Evolutionary conservation across 106 monocot genomes (phyloP).

Genomic region (Alisma plantagoaquatica): DNA sequence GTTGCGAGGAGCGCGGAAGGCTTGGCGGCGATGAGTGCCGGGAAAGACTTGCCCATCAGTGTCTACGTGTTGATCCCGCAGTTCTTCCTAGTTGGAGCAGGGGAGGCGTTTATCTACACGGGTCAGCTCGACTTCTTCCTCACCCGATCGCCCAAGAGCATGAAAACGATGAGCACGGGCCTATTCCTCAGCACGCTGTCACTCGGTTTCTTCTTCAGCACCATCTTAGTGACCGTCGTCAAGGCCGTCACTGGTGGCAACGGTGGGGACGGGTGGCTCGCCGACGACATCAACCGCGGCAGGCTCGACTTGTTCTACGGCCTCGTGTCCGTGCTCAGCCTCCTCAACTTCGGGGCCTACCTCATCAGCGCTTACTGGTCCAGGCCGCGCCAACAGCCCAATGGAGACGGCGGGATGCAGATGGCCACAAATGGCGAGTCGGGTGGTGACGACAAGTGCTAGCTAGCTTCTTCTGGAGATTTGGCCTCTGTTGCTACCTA

Average conservation of each 20-base stretch:
- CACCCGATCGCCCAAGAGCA: constrained; percentile 60
- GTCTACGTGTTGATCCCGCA: constrained; percentile 71
- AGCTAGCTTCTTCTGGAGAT: too few relatives aligned
- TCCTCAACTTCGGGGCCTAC: constrained; percentile 40
- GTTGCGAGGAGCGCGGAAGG: constrained; percentile 10
- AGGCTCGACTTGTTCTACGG: constrained; percentile 76
- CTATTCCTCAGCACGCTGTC: constrained; percentile 67
- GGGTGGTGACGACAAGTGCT: too few relatives aligned
- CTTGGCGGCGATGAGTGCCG: background rate
- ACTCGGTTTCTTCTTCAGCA: constrained; percentile 88
- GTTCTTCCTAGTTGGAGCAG: constrained; percentile 80
- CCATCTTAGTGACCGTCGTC: constrained; percentile 43
- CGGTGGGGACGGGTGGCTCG: constrained; percentile 40
- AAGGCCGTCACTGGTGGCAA: constrained; percentile 29
- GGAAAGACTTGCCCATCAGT: constrained; percentile 40
- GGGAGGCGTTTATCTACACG: constrained; percentile 87
- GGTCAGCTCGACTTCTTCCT: constrained; percentile 95
- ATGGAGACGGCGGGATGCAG: too few relatives aligned
- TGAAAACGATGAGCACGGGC: constrained; percentile 95
- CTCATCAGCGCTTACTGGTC: constrained; percentile 31
- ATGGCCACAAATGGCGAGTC: too few relatives aligned
- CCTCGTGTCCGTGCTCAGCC: constrained; percentile 44
- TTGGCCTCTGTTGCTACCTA: too few relatives aligned
- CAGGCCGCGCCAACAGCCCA: too few relatives aligned
- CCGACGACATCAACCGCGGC: constrained; percentile 57